Evolutionary conservation across 257 asterid genomes (phyloP).

Genomic region (Apocynum venetum): DNA sequence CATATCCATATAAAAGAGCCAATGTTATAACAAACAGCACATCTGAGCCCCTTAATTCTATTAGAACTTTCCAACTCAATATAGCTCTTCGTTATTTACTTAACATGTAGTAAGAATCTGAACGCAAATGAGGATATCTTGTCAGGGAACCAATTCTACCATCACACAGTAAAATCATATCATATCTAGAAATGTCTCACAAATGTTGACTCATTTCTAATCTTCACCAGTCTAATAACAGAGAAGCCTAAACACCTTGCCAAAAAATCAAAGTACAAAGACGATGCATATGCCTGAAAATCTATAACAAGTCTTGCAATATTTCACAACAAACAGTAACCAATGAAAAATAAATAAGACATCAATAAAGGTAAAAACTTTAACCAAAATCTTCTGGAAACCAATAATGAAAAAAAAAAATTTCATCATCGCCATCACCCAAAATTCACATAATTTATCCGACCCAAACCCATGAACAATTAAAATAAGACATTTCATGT

Average conservation of each 20-base stretch:
- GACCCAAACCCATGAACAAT: conserved; percentile 3
- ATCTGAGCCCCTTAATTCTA: background rate
- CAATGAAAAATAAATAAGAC: background rate
- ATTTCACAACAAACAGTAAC: background rate
- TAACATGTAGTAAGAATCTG: background rate
- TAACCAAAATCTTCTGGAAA: background rate
- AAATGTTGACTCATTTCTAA: background rate
- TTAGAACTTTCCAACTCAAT: background rate
- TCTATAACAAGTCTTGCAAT: background rate
- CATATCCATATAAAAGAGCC: background rate
- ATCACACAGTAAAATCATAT: too few species aligned
- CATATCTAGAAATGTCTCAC: background rate
- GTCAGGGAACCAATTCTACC: too few species aligned
- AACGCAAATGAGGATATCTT: too few species aligned
- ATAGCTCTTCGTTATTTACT: background rate
- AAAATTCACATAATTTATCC: conserved; percentile 13
- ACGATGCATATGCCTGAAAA: too few species aligned
- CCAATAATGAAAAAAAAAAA: background rate
- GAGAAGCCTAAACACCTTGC: too few species aligned
- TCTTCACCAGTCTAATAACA: background rate
- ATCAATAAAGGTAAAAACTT: background rate
- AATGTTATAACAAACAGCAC: background rate
- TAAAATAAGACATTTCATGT: background rate
- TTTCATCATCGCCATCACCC: background rate
- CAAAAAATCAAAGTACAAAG: too few species aligned